A percentile compares a stretch with the other conserved stretches of the same genome.
Evolutionary conservation across 768 basidiomycete genomes (phyloP).

Genomic region (Boletus subcaerulescens): DNA sequence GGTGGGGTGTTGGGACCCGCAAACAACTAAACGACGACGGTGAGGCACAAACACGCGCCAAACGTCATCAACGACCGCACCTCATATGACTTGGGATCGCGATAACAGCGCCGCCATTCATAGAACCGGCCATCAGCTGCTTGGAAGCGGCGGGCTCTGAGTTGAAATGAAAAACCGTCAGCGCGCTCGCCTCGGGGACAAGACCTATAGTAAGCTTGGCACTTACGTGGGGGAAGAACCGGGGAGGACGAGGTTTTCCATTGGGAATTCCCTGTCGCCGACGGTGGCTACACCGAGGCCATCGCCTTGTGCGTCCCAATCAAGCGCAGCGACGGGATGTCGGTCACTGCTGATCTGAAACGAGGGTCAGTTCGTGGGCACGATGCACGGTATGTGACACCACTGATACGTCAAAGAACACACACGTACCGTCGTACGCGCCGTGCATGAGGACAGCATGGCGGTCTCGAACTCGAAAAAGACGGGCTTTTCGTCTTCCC

Average conservation of each 20-base stretch:
- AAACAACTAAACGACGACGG: constrained; percentile 38
- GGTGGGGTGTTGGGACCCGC: constrained; percentile 43
- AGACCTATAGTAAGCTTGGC: neutral
- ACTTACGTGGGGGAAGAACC: constrained; percentile 50
- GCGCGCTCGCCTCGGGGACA: constrained; percentile 10
- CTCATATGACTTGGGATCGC: constrained; percentile 55
- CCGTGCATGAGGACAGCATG: constrained; percentile 15
- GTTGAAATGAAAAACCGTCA: constrained; percentile 1
- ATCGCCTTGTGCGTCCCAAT: constrained; percentile 36
- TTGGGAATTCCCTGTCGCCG: constrained; percentile 51
- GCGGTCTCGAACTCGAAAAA: constrained; percentile 69
- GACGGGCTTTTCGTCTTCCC: constrained; percentile 55
- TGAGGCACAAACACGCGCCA: neutral
- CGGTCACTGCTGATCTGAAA: constrained; percentile 40
- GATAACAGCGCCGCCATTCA: constrained; percentile 60
- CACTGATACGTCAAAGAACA: neutral
- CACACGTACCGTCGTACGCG: constrained; percentile 27
- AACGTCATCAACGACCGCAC: constrained; percentile 36
- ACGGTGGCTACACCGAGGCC: constrained; percentile 48
- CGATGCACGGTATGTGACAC: neutral
- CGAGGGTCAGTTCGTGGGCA: neutral
- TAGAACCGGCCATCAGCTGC: constrained; percentile 55
- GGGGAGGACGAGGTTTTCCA: constrained; percentile 58
- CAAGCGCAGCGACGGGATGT: constrained; percentile 52
- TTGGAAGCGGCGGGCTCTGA: constrained; percentile 59